A percentile compares a stretch with the other conserved stretches of the same genome.
Conservation (phyloP, 2,329 filamentous ascomycete species). For the Achaetomium macrosporum region DNA sequence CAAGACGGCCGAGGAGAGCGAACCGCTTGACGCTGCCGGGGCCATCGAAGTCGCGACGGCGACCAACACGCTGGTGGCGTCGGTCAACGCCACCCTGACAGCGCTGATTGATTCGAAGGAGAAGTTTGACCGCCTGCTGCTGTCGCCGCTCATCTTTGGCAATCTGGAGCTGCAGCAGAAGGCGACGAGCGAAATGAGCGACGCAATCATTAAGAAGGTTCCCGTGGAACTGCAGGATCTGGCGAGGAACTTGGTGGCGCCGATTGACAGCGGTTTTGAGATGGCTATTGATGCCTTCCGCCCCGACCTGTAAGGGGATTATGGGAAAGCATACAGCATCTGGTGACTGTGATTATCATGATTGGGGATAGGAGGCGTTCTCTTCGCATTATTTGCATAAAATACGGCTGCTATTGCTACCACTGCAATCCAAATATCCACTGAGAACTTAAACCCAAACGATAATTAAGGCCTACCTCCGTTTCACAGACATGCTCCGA, state of each 20-base stretch:
- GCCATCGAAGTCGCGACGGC: conserved; percentile 35
- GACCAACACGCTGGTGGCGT: conserved; percentile 31
- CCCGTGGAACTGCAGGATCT: conserved; percentile 30
- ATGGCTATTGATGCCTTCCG: conserved; percentile 29
- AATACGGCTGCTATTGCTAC: too few relatives aligned
- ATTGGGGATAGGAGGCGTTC: too few relatives aligned
- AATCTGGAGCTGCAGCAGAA: conserved; percentile 37
- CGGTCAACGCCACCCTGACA: conserved; percentile 36
- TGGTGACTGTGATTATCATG: too few relatives aligned
- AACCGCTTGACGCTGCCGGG: conserved; percentile 34
- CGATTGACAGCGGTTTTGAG: conserved; percentile 36
- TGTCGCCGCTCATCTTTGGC: conserved; percentile 39
- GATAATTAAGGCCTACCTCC: too few relatives aligned
- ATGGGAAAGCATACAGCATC: not conserved
- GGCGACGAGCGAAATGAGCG: conserved; percentile 35
- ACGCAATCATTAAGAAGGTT: conserved; percentile 36
- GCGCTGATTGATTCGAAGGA: conserved; percentile 36
- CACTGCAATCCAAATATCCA: too few relatives aligned
- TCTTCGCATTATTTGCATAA: too few relatives aligned
- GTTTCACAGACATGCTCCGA: too few relatives aligned
- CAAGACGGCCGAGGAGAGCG: conserved; percentile 32
- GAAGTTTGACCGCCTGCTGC: conserved; percentile 39
- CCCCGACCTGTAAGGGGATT: not conserved
- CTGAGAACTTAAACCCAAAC: too few relatives aligned
- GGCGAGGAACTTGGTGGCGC: conserved; percentile 33